Conservation (phyloP, 2,329 filamentous ascomycete genomes). For the Trichoderma sp. region DNA sequence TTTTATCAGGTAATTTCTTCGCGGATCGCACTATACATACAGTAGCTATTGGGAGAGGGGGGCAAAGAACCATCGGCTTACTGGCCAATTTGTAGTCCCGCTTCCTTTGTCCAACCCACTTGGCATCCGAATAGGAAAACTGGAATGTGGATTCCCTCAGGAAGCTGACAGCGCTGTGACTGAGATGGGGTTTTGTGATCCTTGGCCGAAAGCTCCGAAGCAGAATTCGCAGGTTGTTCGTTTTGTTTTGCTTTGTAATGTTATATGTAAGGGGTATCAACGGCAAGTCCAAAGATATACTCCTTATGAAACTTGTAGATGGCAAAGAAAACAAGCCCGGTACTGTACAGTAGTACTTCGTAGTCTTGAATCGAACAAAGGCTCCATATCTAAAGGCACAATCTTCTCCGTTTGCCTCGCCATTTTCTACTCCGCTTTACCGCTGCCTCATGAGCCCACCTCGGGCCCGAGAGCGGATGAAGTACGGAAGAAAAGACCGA, state of each 20-base stretch:
- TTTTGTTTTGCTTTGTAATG: background rate
- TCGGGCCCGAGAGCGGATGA: slow-evolving; percentile 6
- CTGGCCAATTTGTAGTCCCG: background rate
- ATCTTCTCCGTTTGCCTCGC: background rate
- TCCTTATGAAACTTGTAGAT: background rate
- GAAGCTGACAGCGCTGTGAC: background rate
- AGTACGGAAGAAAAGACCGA: background rate
- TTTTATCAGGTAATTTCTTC: background rate
- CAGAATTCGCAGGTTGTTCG: background rate
- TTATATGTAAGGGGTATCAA: background rate
- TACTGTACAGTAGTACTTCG: background rate
- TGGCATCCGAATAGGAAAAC: background rate
- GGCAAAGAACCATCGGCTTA: background rate
- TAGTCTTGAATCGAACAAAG: background rate
- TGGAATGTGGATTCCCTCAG: background rate
- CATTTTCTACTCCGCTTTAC: background rate
- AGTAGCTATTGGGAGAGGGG: background rate
- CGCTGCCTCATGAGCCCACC: background rate
- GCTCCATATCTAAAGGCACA: background rate
- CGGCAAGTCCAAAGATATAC: background rate
- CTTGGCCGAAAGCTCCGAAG: background rate
- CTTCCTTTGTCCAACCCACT: background rate
- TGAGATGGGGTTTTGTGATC: background rate
- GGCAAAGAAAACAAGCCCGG: background rate
- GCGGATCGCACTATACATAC: no score